Evolutionary conservation across 2,329 filamentous ascomycete genomes (phyloP).

Genomic region (Lachnellula subtilissima): DNA sequence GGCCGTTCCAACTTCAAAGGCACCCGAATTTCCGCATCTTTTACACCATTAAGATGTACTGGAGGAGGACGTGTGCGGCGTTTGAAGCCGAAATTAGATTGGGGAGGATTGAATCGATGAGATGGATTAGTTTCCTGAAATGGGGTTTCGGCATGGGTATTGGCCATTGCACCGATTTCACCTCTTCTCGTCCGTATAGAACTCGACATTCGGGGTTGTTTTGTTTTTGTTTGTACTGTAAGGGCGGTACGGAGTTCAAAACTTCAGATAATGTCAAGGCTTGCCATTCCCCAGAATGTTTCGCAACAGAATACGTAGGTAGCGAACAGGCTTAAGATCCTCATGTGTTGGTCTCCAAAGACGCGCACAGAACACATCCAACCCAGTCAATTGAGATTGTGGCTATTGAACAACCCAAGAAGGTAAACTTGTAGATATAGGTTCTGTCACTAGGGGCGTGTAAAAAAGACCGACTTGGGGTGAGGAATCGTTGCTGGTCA

Average conservation of each 20-base stretch:
- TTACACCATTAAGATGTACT: constrained; percentile 13
- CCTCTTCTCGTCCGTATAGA: not conserved
- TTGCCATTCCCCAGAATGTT: too few relatives aligned
- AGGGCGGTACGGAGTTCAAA: too few relatives aligned
- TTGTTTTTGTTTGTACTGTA: not conserved
- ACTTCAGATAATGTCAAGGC: too few relatives aligned
- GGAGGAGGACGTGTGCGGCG: constrained; percentile 24
- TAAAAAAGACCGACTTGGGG: not conserved
- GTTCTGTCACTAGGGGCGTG: not conserved
- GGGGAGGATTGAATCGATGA: constrained; percentile 11
- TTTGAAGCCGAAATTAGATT: constrained; percentile 14
- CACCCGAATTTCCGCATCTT: constrained; percentile 13
- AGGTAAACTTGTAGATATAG: not conserved
- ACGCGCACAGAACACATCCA: too few relatives aligned
- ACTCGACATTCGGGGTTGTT: not conserved
- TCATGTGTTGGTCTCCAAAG: too few relatives aligned
- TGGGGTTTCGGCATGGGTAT: not conserved
- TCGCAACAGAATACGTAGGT: too few relatives aligned
- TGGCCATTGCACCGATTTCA: not conserved
- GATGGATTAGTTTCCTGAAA: constrained; percentile 7
- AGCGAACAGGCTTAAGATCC: too few relatives aligned
- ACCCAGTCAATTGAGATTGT: too few relatives aligned
- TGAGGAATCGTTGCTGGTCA: not conserved
- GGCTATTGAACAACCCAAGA: not conserved
- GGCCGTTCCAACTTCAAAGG: constrained; percentile 22